Evolutionary conservation across 805 yeast genomes (phyloP), one percentile per base, ranked within the genome.

Genomic region (Candida multigemmis): DNA sequence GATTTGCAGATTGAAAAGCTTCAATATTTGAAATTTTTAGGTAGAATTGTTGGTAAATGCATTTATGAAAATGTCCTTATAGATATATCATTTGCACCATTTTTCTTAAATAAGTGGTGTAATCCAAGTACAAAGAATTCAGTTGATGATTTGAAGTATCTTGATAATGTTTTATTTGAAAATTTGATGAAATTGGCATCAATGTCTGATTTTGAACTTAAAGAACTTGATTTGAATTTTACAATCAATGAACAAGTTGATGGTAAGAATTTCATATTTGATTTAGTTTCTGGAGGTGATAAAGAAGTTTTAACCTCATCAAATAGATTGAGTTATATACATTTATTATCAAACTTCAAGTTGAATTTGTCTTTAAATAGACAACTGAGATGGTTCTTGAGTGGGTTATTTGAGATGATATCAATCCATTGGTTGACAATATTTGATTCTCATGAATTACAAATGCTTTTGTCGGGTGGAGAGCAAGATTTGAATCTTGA

Each of bases 41-140:
- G 98, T 0, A 76, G 68, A 56, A 60, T 86, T 5, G 63, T 89
- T 23, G 98, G 96, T 1, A 89, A 86, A 46, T 87, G 96, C 43
- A 57, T 89, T 3, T 85, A 83, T 46, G 94, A 84, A 30, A 75
- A 75, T 27, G 77, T 86, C 3, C 59, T 89, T 36, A 72, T 89
- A 6, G 94, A 87, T 49, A 70, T 83, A 14, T 69, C 75, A 11
- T 87, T 89, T 65, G 86, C 96, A 0, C 82, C 89, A 2, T 84
- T 85, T 37, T 89, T 89, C 42, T 50, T 91, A 22, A 50, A 74
- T 68, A 49, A 81, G 44, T 73, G 89, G 77, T 58, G 68, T 26
- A 59, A 55, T 23, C 50, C 64, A 7, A 63, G 59, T 18, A 52
- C 50, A 12, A 68, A 71, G 32, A 75, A 65, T 38, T 71, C 87